These are phyloP conservation scores for Fusarium scirpi DNA, from an alignment of 2,329 filamentous ascomycete species.

Conservation along the genomic window DNA sequence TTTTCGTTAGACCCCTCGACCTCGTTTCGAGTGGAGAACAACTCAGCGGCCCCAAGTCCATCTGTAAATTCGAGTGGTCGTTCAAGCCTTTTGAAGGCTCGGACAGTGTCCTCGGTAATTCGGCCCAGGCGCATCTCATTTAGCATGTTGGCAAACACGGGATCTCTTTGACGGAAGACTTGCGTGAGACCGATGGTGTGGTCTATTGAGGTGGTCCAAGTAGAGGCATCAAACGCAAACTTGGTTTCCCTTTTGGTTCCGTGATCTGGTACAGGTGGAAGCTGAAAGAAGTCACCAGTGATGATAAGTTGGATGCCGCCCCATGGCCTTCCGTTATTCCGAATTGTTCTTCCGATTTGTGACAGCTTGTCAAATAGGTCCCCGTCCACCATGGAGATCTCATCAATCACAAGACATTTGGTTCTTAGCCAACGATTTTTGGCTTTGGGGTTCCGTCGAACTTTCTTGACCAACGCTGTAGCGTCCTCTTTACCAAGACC, in stretches of 20 bases:
- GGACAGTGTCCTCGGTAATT: conserved; percentile 80
- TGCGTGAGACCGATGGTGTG: conserved; percentile 96
- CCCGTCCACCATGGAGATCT: conserved; percentile 98
- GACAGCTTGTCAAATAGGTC: conserved; percentile 97
- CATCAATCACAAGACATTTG: conserved; percentile 90
- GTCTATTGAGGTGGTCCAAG: conserved; percentile 92
- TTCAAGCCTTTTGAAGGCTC: conserved; percentile 78
- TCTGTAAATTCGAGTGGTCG: conserved; percentile 80
- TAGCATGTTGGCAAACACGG: conserved; percentile 89
- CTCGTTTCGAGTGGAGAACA: conserved; percentile 91
- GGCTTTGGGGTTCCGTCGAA: conserved; percentile 87
- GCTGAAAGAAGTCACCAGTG: conserved; percentile 97
- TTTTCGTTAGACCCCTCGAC: conserved; percentile 87
- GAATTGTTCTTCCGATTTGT: conserved; percentile 83
- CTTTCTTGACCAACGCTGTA: conserved; percentile 86
- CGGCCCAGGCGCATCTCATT: conserved; percentile 96
- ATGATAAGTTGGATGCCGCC: conserved; percentile 96
- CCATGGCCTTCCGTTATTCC: conserved; percentile 92
- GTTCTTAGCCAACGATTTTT: conserved; percentile 90
- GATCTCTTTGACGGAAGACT: conserved; percentile 95
- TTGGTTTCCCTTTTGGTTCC: conserved; percentile 75
- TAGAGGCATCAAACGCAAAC: conserved; percentile 92
- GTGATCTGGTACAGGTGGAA: conserved; percentile 90
- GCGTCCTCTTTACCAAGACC: conserved; percentile 92
- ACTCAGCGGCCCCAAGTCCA: conserved; percentile 78